Conservation (phyloP, 1,284 basidiomycete genomes). For the Inonotus obliquus region DNA sequence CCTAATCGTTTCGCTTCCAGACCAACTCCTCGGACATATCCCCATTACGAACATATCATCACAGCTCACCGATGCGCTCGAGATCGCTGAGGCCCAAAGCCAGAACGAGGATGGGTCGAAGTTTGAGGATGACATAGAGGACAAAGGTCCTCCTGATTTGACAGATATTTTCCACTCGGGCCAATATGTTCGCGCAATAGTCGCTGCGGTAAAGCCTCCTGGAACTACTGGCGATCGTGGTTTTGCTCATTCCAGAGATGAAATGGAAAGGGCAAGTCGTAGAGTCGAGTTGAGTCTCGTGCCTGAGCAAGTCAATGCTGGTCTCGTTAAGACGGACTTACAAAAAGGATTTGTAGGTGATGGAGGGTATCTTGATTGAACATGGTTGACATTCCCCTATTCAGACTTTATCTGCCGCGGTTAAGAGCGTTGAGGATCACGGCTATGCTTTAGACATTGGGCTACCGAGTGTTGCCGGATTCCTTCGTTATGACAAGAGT, state of each 20-base stretch:
- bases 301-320: conserved; percentile 84
- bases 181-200: conserved; percentile 82
- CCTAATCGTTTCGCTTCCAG: conserved; percentile 89
- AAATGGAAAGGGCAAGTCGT: conserved; percentile 60
- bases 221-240: conserved; percentile 57
- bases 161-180: conserved; percentile 77
- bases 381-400: conserved; percentile 18
- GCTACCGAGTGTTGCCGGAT: conserved; percentile 69
- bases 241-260: conserved; percentile 58
- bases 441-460: conserved; percentile 92
- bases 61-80: conserved; percentile 72
- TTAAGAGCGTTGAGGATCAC: conserved; percentile 91
- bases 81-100: conserved; percentile 49
- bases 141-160: conserved; percentile 54
- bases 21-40: conserved; percentile 92
- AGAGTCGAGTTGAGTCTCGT: conserved; percentile 87
- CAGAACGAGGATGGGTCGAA: conserved; percentile 38
- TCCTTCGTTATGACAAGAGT: conserved; percentile 64
- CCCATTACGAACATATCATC: conserved; percentile 94
- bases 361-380: conserved; percentile 5
- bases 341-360: conserved; percentile 63
- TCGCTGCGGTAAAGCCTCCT: conserved; percentile 59
- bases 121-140: conserved; percentile 39
- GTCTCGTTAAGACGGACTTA: conserved; percentile 77
- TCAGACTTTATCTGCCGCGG: conserved; percentile 69